Evolutionary conservation across 140 eudicot species (phyloP).

Genomic region (Ambrosia hybrid): DNA sequence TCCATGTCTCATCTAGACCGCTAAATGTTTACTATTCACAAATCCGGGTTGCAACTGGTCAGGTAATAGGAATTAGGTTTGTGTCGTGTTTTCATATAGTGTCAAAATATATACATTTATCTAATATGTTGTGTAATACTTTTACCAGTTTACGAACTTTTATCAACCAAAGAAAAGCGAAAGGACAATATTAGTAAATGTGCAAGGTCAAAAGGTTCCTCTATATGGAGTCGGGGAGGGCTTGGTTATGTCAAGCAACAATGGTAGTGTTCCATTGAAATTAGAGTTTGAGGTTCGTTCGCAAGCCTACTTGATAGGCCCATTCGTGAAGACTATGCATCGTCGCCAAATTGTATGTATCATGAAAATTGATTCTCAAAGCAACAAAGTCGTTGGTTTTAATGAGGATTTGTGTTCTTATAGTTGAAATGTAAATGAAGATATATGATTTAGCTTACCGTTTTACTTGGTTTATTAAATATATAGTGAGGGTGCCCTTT

Average conservation of each 20-base stretch:
- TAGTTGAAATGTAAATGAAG: slow-evolving; percentile 16
- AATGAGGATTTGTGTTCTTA: slow-evolving; percentile 38
- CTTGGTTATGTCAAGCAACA: slow-evolving; percentile 32
- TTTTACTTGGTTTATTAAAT: slow-evolving; percentile 6
- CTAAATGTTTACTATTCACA: slow-evolving; percentile 45
- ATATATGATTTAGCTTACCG: not conserved
- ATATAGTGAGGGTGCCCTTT: slow-evolving; percentile 1
- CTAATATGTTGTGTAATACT: not conserved
- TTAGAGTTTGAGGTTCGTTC: slow-evolving; percentile 46
- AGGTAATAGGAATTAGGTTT: slow-evolving; percentile 25
- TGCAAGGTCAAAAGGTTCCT: slow-evolving; percentile 54
- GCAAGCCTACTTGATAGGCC: slow-evolving; percentile 58
- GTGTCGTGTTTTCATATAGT: not conserved
- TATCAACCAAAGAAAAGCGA: slow-evolving; percentile 71
- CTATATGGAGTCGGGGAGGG: slow-evolving; percentile 70
- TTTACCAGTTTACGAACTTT: slow-evolving; percentile 43
- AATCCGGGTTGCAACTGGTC: slow-evolving; percentile 58
- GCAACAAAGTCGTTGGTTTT: slow-evolving; percentile 26
- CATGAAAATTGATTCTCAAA: slow-evolving; percentile 33
- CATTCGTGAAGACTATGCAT: slow-evolving; percentile 57
- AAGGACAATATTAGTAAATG: slow-evolving; percentile 34
- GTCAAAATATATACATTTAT: not conserved
- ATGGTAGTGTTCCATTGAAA: slow-evolving; percentile 46
- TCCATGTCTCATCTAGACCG: slow-evolving; percentile 50
- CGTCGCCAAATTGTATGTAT: slow-evolving; percentile 42